These are phyloP conservation scores for Rhynchospora breviuscula DNA, from an alignment of 176 grass and related monocot genomes.

Conservation along the genomic window DNA sequence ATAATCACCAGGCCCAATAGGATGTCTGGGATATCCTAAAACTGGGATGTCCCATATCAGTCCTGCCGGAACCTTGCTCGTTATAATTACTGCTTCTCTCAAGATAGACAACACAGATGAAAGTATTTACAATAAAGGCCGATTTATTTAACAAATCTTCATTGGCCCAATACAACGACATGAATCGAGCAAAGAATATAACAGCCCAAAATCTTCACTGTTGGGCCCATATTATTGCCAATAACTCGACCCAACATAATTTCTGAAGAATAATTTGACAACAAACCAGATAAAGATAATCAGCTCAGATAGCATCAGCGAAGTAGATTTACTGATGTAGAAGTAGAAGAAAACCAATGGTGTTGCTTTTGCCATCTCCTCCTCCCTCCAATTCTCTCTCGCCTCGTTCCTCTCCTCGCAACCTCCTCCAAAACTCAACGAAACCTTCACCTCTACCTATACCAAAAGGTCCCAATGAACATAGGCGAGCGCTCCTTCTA, in stretches of 20 bases:
- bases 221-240: background rate
- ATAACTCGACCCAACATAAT: background rate
- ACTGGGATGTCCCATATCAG: too few relatives aligned
- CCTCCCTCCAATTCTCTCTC: background rate
- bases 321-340: background rate
- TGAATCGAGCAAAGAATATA: background rate
- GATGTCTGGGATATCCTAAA: too few relatives aligned
- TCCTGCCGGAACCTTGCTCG: too few relatives aligned
- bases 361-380: background rate
- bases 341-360: background rate
- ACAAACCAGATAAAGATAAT: background rate
- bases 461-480: background rate
- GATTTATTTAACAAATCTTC: too few relatives aligned
- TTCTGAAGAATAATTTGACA: background rate
- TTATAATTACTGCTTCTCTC: too few relatives aligned
- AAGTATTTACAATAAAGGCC: too few relatives aligned
- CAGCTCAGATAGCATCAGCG: background rate
- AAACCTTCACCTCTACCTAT: background rate
- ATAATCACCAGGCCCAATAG: too few relatives aligned
- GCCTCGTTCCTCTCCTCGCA: background rate
- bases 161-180: too few relatives aligned
- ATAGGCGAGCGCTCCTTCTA: slow-evolving; percentile 14
- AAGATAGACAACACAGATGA: too few relatives aligned
- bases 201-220: background rate
- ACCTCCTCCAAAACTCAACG: background rate